Base-by-base conservation (phyloP, 2,329 filamentous ascomycete genomes). In the Exophiala phaeomuriformis region DNA sequence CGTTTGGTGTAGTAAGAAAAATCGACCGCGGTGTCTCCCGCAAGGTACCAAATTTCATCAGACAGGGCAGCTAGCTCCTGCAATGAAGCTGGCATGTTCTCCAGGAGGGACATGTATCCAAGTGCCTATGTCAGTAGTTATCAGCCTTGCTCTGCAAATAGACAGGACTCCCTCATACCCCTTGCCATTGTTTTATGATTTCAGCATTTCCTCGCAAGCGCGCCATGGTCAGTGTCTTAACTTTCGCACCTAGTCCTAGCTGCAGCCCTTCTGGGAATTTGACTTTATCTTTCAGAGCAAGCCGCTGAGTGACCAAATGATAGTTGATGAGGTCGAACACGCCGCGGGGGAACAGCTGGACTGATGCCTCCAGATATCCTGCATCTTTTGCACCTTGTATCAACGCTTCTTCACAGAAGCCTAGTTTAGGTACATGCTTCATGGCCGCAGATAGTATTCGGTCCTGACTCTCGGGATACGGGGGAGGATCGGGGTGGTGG, bases 1-100 rank as follows among this genome's bases (percentile, higher is more conserved):
- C 84, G 77, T 67, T 85, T 86, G 1, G 83, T 83, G 64, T 98
- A 98, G 93, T 93, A 98, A 3, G 83, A 84, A 3, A 82, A 80
- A 69, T 97, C 90, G 56, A 96, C 87, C 27, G 84, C 80, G 27
- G 73, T 76, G 69, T 97, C 93, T 47, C 89, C 88, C 0, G 91
- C 82, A 3, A 95, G 80, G 65, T 86, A 90, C 78, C 86, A 88
- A 48, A 98, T 94, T 69, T 98, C 93, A 68, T 96, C 91, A n/a
- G 86, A 80, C 3, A 98, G 81, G 47, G 80, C 76, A 40, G 86
- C 83, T 3, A 98, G 80, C 72, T 97, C 93, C 42, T 78, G 78
- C 2, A 96, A 68, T 0, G 90, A 90, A 5, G 81, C 72, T 0
- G 88, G 81, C 33, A 94, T 78, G 68, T 91, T 86, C 56, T 78